These are phyloP conservation scores for Geranomyces variabilis DNA, from an alignment of 192 early-diverging fungal genomes.

Conservation along the genomic window DNA sequence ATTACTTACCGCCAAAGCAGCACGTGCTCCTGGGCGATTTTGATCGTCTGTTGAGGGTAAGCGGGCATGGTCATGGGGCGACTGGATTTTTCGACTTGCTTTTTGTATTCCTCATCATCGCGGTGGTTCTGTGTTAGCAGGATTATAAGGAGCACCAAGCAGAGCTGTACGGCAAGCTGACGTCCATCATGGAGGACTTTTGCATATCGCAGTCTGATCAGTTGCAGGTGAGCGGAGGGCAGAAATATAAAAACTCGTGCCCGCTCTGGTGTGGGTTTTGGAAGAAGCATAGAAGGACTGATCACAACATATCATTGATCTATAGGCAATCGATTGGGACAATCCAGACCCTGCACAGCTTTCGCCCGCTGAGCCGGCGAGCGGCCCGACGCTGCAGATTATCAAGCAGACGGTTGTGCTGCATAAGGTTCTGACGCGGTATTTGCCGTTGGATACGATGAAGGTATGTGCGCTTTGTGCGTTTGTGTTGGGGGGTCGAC, in stretches of 20 bases:
- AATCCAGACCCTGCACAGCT: conserved; percentile 44
- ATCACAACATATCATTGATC: too few relatives aligned
- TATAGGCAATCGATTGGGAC: conserved; percentile 59
- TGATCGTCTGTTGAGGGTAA: conserved; percentile 72
- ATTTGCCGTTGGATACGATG: conserved; percentile 73
- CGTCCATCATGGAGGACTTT: conserved; percentile 94
- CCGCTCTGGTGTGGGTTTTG: background rate
- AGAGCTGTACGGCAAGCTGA: conserved; percentile 88
- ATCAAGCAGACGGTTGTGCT: conserved; percentile 90
- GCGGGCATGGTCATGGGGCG: conserved; percentile 7
- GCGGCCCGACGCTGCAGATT: conserved; percentile 72
- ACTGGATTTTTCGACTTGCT: background rate
- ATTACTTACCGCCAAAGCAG: conserved; percentile 77
- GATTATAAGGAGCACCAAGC: conserved; percentile 91
- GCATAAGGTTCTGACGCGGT: conserved; percentile 89
- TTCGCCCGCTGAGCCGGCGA: conserved; percentile 36
- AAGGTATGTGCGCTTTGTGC: conserved; percentile 57
- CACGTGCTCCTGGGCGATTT: conserved; percentile 83
- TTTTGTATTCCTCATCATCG: background rate
- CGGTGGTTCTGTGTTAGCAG: conserved; percentile 33
- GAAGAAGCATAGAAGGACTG: too few relatives aligned
- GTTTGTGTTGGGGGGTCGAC: too few relatives aligned
- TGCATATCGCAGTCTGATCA: conserved; percentile 76
- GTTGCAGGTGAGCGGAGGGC: conserved; percentile 58
- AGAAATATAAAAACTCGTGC: background rate